phyloP scores from a whole-genome alignment of 2,329 filamentous ascomycete species.

The Ilyonectria robusta region DNA sequence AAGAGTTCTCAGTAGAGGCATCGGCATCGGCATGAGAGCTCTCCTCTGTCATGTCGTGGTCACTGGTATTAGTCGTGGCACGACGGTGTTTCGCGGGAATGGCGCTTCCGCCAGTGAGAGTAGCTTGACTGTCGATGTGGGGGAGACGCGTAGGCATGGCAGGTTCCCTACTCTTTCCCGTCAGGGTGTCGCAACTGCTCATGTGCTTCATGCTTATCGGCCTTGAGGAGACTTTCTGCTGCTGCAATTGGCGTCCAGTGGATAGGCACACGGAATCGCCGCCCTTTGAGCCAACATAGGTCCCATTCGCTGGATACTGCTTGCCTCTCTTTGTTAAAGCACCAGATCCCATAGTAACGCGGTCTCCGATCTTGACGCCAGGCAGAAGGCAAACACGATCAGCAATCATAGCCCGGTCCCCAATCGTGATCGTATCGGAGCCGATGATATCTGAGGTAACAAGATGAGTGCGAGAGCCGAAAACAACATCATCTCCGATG shows the following conservation, averaged over 20 bases:
- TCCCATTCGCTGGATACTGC: constrained; percentile 60
- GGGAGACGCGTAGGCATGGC: constrained; percentile 26
- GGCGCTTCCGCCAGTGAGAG: constrained; percentile 35
- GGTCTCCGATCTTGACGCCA: constrained; percentile 63
- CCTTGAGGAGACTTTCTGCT: constrained; percentile 22
- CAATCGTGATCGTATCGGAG: constrained; percentile 62
- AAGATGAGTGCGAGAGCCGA: constrained; percentile 68
- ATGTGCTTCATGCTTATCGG: constrained; percentile 27
- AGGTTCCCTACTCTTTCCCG: constrained; percentile 11
- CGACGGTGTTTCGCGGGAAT: constrained; percentile 20
- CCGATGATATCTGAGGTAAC: constrained; percentile 67
- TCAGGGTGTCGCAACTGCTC: constrained; percentile 42
- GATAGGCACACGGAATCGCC: constrained; percentile 64
- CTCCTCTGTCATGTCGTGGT: constrained; percentile 37
- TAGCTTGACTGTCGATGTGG: constrained; percentile 47
- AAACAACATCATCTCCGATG: constrained; percentile 71
- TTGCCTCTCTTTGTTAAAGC: constrained; percentile 64
- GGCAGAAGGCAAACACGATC: constrained; percentile 68
- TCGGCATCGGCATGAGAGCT: constrained; percentile 1
- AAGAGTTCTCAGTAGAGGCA: constrained; percentile 39
- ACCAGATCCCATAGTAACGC: constrained; percentile 68
- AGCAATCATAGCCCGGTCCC: constrained; percentile 68
- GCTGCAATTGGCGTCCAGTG: constrained; percentile 28
- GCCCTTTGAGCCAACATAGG: constrained; percentile 67
- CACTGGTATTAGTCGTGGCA: constrained; percentile 16